Base-by-base conservation (phyloP, 2,329 filamentous ascomycete genomes). In the Xylaria digitata region DNA sequence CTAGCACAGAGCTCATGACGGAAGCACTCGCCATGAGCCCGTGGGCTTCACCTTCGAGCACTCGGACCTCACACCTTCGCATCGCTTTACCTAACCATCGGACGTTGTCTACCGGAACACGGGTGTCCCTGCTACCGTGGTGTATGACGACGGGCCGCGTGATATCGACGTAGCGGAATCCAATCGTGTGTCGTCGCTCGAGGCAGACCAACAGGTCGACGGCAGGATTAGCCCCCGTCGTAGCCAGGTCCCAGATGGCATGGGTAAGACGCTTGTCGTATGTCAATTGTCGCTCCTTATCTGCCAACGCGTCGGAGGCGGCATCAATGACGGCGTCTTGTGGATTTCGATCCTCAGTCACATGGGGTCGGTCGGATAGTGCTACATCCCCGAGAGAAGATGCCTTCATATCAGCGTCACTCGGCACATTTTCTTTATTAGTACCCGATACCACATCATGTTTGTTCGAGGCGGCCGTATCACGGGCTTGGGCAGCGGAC, bases 121-220 rank as follows among this genome's bases (percentile, higher is more conserved):
- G 88, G 6, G 91, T 94, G 75, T 99, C 96, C 73, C 92, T 90
- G 75, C 89, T 93, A 43, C 96, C 96, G 77, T 99, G 96, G 75
- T 97, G 95, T 71, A 99, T 97, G 26, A 97, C 91, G 0, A 98
- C 92, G 0, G 93, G 88, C 8, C 94, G 88, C 6, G 92, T 96
- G 71, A 99, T 97, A 77, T 99, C 96, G 19, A 97, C 95, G 76
- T 99, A 99, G 56, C 94, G 89, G 81, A 99, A 99, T 0, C 96
- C 96, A 73, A 99, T 97, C 0, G 92, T 90, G 74, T 97, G 93
- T 32, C 92, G 88, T 23, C 96, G 89, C 79, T 99, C 96, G 1
- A 99, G 85, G 76, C 96, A 99, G 6, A 97, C 92, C 0, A 99
- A 84, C 19, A 99, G 82, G 78, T 99, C 96, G 0, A 97, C 93